These are phyloP conservation scores for Lasiodiplodia hormozganensis DNA, from an alignment of 2,329 filamentous ascomycete species.

Conservation along the genomic window DNA sequence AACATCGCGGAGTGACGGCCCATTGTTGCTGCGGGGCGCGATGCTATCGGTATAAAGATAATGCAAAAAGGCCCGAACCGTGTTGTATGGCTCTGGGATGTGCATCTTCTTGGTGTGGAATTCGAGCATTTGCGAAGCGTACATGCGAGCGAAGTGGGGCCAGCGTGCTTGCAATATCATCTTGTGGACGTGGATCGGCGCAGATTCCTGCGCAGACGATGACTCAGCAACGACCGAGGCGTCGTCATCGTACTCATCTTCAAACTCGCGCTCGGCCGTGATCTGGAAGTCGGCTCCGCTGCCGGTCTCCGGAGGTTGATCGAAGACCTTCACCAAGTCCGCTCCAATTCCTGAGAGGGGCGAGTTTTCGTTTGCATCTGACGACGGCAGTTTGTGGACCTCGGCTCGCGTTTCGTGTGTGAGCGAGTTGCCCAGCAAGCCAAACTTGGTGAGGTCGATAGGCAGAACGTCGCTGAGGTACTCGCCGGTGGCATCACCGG, in stretches of 20 bases:
- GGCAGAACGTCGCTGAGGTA: conserved; percentile 94
- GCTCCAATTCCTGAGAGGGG: conserved; percentile 73
- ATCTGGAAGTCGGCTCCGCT: conserved; percentile 91
- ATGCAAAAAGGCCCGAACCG: conserved; percentile 92
- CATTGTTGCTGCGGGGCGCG: conserved; percentile 50
- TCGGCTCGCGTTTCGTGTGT: conserved; percentile 51
- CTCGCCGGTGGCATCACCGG: conserved; percentile 80
- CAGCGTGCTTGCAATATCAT: conserved; percentile 93
- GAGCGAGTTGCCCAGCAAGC: conserved; percentile 82
- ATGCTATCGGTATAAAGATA: conserved; percentile 98
- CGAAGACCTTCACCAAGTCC: conserved; percentile 86
- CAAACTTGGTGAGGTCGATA: conserved; percentile 90
- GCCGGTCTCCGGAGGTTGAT: conserved; percentile 80
- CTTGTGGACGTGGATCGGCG: conserved; percentile 92
- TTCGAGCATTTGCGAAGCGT: conserved; percentile 93
- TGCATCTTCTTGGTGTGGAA: conserved; percentile 98
- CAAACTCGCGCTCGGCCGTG: conserved; percentile 81
- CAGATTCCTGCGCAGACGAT: conserved; percentile 42
- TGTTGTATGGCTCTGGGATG: conserved; percentile 93
- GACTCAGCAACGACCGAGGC: conserved; percentile 47
- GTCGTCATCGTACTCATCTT: conserved; percentile 72
- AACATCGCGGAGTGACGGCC: conserved; percentile 76
- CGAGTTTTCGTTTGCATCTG: conserved; percentile 60
- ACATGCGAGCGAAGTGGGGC: conserved; percentile 94
- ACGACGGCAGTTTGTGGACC: conserved; percentile 45